phyloP scores from a whole-genome alignment of 495 filamentous ascomycete genomes.

The Aspergillus indologenus region DNA sequence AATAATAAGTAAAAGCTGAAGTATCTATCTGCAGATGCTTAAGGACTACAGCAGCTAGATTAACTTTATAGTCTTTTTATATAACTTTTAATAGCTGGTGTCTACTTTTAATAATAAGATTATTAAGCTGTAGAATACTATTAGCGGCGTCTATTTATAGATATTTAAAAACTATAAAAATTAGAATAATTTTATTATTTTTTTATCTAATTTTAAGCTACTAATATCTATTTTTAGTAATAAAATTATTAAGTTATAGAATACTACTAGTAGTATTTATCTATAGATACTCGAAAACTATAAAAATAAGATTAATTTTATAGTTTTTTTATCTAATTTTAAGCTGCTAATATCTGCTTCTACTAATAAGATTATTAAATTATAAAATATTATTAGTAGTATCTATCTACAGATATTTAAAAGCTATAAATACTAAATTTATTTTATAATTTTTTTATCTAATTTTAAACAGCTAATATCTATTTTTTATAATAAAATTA shows the following conservation, averaged over 20 bases:
- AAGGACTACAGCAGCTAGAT: not conserved
- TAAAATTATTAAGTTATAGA: conserved; percentile 16
- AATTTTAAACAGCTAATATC: conserved; percentile 4
- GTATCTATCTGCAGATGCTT: too few relatives aligned
- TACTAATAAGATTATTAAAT: conserved; percentile 14
- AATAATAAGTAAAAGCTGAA: too few relatives aligned
- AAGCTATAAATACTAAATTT: not conserved
- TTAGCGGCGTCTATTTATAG: not conserved
- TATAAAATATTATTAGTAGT: conserved; percentile 6
- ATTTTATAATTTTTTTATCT: not conserved
- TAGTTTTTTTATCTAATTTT: not conserved
- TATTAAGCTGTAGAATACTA: conserved; percentile 5
- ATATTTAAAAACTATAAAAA: not conserved
- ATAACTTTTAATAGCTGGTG: conserved; percentile 10
- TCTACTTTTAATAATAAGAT: conserved; percentile 18
- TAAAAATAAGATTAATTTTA: not conserved
- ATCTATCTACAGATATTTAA: not conserved
- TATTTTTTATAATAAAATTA: conserved; percentile 15
- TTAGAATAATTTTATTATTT: not conserved
- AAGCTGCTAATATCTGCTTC: conserved; percentile 6
- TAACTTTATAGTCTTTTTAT: conserved; percentile 4
- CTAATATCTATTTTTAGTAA: conserved; percentile 18
- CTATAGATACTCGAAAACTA: not conserved
- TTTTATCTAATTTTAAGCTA: not conserved
- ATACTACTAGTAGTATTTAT: not conserved